Conservation (phyloP, 495 filamentous ascomycete genomes). For the Aspergillus sclerotioniger region DNA sequence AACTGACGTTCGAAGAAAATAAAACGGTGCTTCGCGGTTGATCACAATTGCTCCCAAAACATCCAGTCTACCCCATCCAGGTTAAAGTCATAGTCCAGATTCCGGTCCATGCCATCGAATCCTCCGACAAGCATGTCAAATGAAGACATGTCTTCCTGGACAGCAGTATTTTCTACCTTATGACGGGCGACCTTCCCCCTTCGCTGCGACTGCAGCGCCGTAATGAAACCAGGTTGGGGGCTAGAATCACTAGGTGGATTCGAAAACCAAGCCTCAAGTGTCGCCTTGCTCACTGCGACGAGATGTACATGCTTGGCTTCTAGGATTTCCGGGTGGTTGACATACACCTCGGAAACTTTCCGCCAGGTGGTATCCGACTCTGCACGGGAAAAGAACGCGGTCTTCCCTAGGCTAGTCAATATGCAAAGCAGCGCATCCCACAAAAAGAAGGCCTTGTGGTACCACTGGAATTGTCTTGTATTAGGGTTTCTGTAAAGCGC, state of each 20-base stretch:
- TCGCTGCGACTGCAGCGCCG: background rate
- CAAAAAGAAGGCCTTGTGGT: conserved; percentile 15
- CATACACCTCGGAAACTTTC: conserved; percentile 9
- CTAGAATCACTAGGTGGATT: conserved; percentile 6
- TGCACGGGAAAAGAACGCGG: conserved; percentile 11
- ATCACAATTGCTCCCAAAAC: conserved; percentile 3
- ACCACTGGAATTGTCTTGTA: conserved; percentile 12
- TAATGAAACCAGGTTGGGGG: conserved; percentile 10
- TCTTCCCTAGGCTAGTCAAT: conserved; percentile 9
- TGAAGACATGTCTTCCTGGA: background rate
- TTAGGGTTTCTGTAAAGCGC: conserved; percentile 6
- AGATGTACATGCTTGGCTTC: conserved; percentile 3
- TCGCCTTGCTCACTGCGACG: conserved; percentile 3
- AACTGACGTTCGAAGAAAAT: background rate
- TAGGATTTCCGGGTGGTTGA: conserved; percentile 9
- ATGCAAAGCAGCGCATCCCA: conserved; percentile 21
- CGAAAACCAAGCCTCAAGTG: conserved; percentile 13
- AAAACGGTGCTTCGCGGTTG: background rate
- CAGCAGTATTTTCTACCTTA: too few species aligned
- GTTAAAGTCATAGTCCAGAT: background rate
- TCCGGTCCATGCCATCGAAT: background rate
- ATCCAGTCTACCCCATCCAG: background rate
- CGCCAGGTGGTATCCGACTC: conserved; percentile 6
- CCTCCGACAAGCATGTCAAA: background rate
- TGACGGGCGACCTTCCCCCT: background rate